These are phyloP conservation scores for Stemphylium lycopersici DNA, from an alignment of 2,329 filamentous ascomycete species.

Conservation along the genomic window DNA sequence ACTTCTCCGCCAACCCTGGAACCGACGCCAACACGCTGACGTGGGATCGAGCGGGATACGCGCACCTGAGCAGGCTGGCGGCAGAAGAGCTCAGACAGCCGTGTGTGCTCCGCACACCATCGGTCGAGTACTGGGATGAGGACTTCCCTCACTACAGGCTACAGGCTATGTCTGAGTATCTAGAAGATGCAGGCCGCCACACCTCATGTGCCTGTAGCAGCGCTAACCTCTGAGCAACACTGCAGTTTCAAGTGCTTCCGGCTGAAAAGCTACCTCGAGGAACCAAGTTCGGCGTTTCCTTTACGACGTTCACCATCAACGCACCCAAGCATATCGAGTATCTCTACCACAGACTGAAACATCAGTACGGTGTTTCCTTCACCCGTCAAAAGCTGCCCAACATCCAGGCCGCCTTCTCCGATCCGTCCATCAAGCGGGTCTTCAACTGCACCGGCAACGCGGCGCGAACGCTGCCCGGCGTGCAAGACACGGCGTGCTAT, in stretches of 20 bases:
- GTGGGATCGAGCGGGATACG: slow-evolving; percentile 25
- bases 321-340: slow-evolving; percentile 25
- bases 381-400: slow-evolving; percentile 16
- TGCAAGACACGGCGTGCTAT: slow-evolving; percentile 21
- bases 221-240: neutral
- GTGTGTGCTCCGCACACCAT: too few relatives aligned
- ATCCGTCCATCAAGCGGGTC: slow-evolving; percentile 18
- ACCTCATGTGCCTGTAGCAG: neutral
- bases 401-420: slow-evolving; percentile 17
- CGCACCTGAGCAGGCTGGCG: slow-evolving; percentile 25
- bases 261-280: slow-evolving; percentile 18
- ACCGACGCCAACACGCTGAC: slow-evolving; percentile 23
- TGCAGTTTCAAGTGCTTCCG: slow-evolving; percentile 17
- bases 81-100: too few relatives aligned
- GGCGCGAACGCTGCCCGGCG: slow-evolving; percentile 16
- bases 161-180: slow-evolving; percentile 22
- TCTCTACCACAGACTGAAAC: slow-evolving; percentile 11
- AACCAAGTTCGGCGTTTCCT: slow-evolving; percentile 22
- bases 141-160: slow-evolving; percentile 17
- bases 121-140: slow-evolving; percentile 27
- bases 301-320: slow-evolving; percentile 26
- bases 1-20: slow-evolving; percentile 29
- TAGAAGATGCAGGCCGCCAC: slow-evolving; percentile 25
- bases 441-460: slow-evolving; percentile 29
- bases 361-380: slow-evolving; percentile 17